Evolutionary conservation across 75 land plant species (phyloP).

Genomic region (Pinus taeda): DNA sequence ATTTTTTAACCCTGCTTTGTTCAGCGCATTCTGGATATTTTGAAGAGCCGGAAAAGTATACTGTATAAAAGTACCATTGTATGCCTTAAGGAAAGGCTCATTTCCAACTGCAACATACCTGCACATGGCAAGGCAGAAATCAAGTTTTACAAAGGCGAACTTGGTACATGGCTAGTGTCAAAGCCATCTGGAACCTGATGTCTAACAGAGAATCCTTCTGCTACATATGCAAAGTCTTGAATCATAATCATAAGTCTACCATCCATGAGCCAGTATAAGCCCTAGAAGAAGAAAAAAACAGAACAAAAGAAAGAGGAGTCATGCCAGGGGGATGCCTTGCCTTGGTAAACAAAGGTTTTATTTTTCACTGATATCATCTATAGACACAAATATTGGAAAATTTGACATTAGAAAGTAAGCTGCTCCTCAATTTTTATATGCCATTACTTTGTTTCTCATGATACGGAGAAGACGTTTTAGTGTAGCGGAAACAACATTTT

Average conservation of each 20-base stretch:
- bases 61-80: slow-evolving; percentile 51
- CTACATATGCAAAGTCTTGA: neutral
- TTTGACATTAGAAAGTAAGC: no score
- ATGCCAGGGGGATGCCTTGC: neutral
- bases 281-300: neutral
- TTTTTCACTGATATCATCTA: neutral
- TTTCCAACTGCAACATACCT: slow-evolving; percentile 89
- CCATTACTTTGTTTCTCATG: neutral
- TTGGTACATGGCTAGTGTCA: neutral
- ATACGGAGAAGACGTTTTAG: neutral
- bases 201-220: neutral
- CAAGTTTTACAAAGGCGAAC: neutral
- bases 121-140: slow-evolving; percentile 11
- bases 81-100: slow-evolving; percentile 74
- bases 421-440: neutral
- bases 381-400: no score
- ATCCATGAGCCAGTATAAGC: neutral
- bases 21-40: slow-evolving; percentile 63
- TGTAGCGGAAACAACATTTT: neutral
- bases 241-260: neutral
- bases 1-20: slow-evolving; percentile 41
- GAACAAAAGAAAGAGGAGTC: neutral
- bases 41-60: slow-evolving; percentile 64
- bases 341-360: neutral
- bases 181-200: no score